These are phyloP conservation scores for Scalesia atractyloides DNA, from an alignment of 129 eudicot species.

Conservation along the genomic window DNA sequence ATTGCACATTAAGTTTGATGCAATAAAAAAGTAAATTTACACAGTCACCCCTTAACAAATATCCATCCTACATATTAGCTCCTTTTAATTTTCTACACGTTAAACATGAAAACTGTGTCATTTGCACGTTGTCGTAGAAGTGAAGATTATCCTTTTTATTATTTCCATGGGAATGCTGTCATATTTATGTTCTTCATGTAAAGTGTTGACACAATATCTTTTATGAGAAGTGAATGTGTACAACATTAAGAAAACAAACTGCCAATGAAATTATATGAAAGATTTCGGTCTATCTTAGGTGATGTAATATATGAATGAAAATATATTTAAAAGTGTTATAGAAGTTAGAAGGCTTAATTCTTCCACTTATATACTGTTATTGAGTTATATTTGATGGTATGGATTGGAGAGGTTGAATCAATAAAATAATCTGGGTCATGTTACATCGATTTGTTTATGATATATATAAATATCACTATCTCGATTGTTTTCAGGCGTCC, in stretches of 20 bases:
- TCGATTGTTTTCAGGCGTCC: too few relatives aligned
- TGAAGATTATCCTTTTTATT: background rate
- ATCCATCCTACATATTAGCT: background rate
- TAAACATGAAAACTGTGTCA: background rate
- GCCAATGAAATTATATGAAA: background rate
- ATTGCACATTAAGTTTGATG: background rate
- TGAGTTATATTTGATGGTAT: too few relatives aligned
- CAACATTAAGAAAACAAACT: too few relatives aligned
- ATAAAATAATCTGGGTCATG: too few relatives aligned
- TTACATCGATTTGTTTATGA: too few relatives aligned
- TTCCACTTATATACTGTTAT: too few relatives aligned
- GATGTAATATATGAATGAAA: too few relatives aligned
- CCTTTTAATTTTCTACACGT: slow-evolving; percentile 1
- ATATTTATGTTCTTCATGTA: background rate
- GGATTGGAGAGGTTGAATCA: too few relatives aligned
- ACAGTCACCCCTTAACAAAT: background rate
- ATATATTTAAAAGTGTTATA: too few relatives aligned
- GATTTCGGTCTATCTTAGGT: too few relatives aligned
- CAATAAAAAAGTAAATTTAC: background rate
- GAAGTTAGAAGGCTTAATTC: too few relatives aligned
- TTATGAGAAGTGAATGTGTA: background rate
- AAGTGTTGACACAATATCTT: background rate
- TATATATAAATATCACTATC: too few relatives aligned
- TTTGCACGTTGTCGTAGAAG: background rate
- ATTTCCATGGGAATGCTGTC: background rate